Base-by-base conservation (phyloP, 2,329 filamentous ascomycete species). In the Ophiostoma triangulosporum region DNA sequence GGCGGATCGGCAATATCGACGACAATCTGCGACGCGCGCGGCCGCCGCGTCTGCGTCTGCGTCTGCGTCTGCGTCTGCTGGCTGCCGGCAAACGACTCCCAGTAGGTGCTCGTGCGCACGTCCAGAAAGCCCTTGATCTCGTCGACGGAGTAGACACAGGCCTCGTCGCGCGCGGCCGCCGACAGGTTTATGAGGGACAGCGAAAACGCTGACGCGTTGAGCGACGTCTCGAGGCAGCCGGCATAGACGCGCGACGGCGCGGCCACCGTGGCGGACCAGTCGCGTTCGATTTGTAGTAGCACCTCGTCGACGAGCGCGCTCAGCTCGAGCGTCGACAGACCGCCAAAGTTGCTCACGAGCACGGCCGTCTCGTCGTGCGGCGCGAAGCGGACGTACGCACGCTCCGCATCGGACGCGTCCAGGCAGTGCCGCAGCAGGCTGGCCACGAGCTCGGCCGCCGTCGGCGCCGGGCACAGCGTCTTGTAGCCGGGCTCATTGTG, bases 151-250 rank as follows among this genome's bases (percentile, higher is more conserved):
- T 76, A 77, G 14, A 11, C n/a, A 17, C 43, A 2, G 66, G 58
- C 61, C 69, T 73, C n/a, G 55, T 68, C 68, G 49, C 62, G 61
- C 0, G 74, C 70, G 0, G 73, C 70, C 0, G 69, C 71, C 0
- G 73, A 73, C 36, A 81, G 63, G 63, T 82, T 85, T 61, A 85
- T 68, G 49, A 87, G 60, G 3, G 81, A 84, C 6, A 87, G 73
- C 14, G 80, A 84, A 62, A 87, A 87, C 0, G 82, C 84, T 0
- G 83, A 75, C 0, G 81, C 83, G 58, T 87, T 86, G 60, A 88
- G 73, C 15, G 81, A 85, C 0, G 83, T 86, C 73, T 86, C 84
- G 54, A 83, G 75, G 27, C 78, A 81, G 1, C 84, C 84, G 0
- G 74, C 69, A 51, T 78, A 72, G 51, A 84, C 73, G 29, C 83